Base-by-base conservation (phyloP, 192 early-diverging fungal species). In the Coemansia sp. region DNA sequence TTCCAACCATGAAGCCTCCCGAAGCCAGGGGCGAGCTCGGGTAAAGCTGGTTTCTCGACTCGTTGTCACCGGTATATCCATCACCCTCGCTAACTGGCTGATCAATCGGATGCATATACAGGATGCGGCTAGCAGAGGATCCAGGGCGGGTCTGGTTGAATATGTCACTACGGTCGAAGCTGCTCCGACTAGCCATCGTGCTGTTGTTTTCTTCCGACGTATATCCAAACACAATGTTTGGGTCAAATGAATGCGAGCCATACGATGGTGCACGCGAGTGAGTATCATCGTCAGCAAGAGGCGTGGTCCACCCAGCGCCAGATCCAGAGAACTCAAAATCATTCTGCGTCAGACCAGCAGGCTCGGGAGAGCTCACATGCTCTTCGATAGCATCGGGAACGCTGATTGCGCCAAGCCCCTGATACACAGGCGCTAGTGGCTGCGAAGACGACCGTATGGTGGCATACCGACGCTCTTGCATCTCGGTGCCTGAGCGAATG, bases 111-210 rank as follows among this genome's bases (percentile, higher is more conserved):
- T 64, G 68, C 61, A 71, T 63, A 39, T 67, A 67, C 41, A 78
- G 45, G 3, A 78, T 64, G 17, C 61, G 62, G 34, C 68, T 71
- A 11, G 63, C 60, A 2, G 73, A 57, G 10, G 73, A 76, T 10
- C 62, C 53, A 3, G 73, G 73, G 6, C 74, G 56, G 13, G 45
- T 57, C 15, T 21, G 41, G 14, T 44, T 47, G 38, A 64, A 53
- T 10, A 67, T 34, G 21, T 71, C 68, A 54, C 68, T 67, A 54
- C 64, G 68, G 12, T 67, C 74, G 34, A 78, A 66, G 49, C 74
- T 78, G 58, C 64, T 78, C 53, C 68, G 74, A 22, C 74, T 78
- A 27, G 68, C 74, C 68, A 78, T 67, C 1, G 74, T 78, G 68
- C 74, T 78, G 60, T 63, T 77, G 59, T 64, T 71, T 24, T 78